Evolutionary conservation across 768 basidiomycete species (phyloP), one percentile per base, ranked within the genome.

Genomic region (Coprinopsis sp.): DNA sequence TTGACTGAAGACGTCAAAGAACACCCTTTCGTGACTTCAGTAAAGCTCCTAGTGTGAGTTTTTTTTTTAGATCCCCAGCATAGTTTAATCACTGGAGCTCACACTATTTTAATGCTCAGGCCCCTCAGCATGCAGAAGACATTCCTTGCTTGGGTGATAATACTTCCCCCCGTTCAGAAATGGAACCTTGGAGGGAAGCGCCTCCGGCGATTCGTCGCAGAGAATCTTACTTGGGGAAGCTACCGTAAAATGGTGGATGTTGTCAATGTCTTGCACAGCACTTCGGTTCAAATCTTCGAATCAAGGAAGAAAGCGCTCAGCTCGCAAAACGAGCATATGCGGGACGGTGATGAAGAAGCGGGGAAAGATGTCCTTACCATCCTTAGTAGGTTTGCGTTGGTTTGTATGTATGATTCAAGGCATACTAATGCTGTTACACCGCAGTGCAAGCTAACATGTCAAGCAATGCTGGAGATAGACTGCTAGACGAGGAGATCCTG

Each of bases 361-460:
- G 70, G 68, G 12, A 71, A 70, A 36, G 75, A 76, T 52, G 65
- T 78, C 19, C 62, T 76, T 51, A 74, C 69, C 45, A 63, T 74
- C 33, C 53, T 77, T 23, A 58, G 75, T n/a, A n/a, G n/a, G n/a
- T n/a, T n/a, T 78, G 51, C 33, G 72, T 51, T 14, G 12, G 23
- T 11, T 34, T 6, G 33, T 23, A 28, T 44, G 7, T 33, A n/a
- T 24, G 5, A 12, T 21, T 10, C 18, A 8, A 6, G 12, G 14
- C 42, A 6, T 27, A 21, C 28, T 24, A 6, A 12, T 8, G 40
- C 18, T 19, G 2, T n/a, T 18, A 22, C 16, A 4, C 31, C 33
- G 29, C 28, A 72, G 69, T 72, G 61, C 58, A 48, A 29, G 65
- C 61, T 14, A 70, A 70, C 39, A 62, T 60, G 60, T 30, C 49